phyloP scores from a whole-genome alignment of 2,329 filamentous ascomycete species.

The Samsoniella hepiali region DNA sequence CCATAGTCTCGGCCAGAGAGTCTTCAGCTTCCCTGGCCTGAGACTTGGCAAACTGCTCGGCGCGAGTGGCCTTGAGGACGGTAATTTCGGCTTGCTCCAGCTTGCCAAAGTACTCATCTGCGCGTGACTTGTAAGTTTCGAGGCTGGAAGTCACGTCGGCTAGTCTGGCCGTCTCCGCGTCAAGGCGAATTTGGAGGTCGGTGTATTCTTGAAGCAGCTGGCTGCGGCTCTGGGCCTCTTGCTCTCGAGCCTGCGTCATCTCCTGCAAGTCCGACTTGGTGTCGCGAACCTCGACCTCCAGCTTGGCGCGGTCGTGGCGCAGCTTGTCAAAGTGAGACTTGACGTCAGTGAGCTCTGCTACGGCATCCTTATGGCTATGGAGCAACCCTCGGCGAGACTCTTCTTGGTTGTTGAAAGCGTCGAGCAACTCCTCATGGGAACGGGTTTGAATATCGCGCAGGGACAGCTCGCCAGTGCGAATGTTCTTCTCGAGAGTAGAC shows the following conservation, averaged over 20 bases:
- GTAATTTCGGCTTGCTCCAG: constrained; percentile 95
- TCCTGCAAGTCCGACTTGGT: constrained; percentile 80
- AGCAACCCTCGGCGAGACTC: constrained; percentile 79
- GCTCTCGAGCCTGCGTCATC: constrained; percentile 72
- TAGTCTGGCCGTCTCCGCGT: constrained; percentile 81
- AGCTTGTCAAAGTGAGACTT: constrained; percentile 85
- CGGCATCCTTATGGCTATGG: constrained; percentile 78
- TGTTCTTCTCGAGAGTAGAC: constrained; percentile 79
- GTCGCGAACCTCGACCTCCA: constrained; percentile 87
- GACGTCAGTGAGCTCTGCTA: constrained; percentile 80
- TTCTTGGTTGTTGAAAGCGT: constrained; percentile 89
- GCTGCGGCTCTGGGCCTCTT: constrained; percentile 81
- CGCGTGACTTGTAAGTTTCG: constrained; percentile 82
- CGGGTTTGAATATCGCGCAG: constrained; percentile 88
- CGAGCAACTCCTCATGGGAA: constrained; percentile 90
- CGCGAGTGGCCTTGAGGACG: constrained; percentile 84
- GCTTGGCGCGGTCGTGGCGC: constrained; percentile 71
- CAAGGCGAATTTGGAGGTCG: constrained; percentile 88
- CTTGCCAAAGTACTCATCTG: constrained; percentile 96
- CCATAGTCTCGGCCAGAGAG: constrained; percentile 82
- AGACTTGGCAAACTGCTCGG: constrained; percentile 89
- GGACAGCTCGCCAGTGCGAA: constrained; percentile 82
- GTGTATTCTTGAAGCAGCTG: constrained; percentile 90
- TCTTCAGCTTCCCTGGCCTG: constrained; percentile 91
- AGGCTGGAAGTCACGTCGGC: constrained; percentile 81